These are phyloP conservation scores for Ceratobasidium sp. DNA, from an alignment of 1,284 basidiomycete species.

Conservation along the genomic window DNA sequence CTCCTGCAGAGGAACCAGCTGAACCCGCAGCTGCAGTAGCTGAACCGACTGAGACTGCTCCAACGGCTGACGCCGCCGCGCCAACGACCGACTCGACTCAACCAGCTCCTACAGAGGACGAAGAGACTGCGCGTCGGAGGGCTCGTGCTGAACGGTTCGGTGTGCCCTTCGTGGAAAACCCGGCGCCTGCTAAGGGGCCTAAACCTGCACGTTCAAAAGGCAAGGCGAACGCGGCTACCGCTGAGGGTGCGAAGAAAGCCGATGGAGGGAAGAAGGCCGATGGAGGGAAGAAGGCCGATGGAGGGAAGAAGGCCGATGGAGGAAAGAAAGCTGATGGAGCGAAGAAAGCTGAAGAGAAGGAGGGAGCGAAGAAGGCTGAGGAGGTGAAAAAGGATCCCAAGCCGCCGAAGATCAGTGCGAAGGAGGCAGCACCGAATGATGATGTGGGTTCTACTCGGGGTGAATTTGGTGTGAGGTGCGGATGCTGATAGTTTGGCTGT, in stretches of 20 bases:
- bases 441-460: constrained; percentile 20
- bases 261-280: not conserved
- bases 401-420: constrained; percentile 29
- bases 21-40: constrained; percentile 31
- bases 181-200: constrained; percentile 47
- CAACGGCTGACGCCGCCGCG: constrained; percentile 20
- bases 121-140: constrained; percentile 36
- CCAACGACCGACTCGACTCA: constrained; percentile 40
- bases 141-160: constrained; percentile 73
- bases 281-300: no score
- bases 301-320: not conserved
- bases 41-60: constrained; percentile 23
- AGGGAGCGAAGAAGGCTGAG: not conserved
- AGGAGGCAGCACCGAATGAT: constrained; percentile 39
- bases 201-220: constrained; percentile 39
- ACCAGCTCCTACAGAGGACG: constrained; percentile 41
- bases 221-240: constrained; percentile 45
- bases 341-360: not conserved
- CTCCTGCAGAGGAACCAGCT: constrained; percentile 14
- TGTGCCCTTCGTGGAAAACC: constrained; percentile 65
- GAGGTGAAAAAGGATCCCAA: not conserved
- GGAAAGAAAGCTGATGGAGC: not conserved
- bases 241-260: constrained; percentile 41
- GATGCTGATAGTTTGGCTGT: not conserved
- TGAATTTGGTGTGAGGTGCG: not conserved